Evolutionary conservation across 257 asterid genomes (phyloP), one percentile per base, ranked within the genome.

Genomic region (Datura wrightii): DNA sequence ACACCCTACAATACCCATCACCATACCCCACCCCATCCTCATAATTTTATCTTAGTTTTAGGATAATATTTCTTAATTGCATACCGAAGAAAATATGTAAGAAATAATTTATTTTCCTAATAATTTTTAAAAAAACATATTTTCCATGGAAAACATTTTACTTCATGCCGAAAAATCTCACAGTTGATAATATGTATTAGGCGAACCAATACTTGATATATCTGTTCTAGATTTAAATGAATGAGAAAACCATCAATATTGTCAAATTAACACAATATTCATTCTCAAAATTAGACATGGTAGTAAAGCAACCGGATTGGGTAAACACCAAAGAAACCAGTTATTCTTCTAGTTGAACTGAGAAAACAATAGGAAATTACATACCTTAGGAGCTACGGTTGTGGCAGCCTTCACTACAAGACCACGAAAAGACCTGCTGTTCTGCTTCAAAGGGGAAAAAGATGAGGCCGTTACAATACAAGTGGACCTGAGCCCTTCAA

Each of bases 401-500:
- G 98, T 90, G 52, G 98, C 95, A 66, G 98, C 97, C 90, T 92
- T 97, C 55, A 96, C 97, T 69, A 90, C 92, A 86, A 97, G 97
- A 50, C 92, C 88, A 3, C 93, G 91, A 88, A 91, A 90, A 1
- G 94, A 84, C 86, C 88, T 88, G 24, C 82, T 90, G 83, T 87
- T 91, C 78, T 86, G 92, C 80, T 90, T 91, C 67, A 88, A 55
- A 82, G 94, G 94, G 2, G 92, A 84, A 86, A 92, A 92, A 1
- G 90, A 90, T 8, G 87, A 85, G 13, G 90, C 15, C 76, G 90
- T 93, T 16, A 88, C 93, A 4, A 90, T 79, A 72, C 76, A 36
- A 24, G 83, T 89, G 53, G 98, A 89, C 88, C 94, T 89, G 0
- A 97, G 91, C 5, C 99, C 98, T 46, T 94, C 99, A 78, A 94